Evolutionary conservation across 2,329 filamentous ascomycete species (phyloP).

Genomic region (Fusarium hainanense): DNA sequence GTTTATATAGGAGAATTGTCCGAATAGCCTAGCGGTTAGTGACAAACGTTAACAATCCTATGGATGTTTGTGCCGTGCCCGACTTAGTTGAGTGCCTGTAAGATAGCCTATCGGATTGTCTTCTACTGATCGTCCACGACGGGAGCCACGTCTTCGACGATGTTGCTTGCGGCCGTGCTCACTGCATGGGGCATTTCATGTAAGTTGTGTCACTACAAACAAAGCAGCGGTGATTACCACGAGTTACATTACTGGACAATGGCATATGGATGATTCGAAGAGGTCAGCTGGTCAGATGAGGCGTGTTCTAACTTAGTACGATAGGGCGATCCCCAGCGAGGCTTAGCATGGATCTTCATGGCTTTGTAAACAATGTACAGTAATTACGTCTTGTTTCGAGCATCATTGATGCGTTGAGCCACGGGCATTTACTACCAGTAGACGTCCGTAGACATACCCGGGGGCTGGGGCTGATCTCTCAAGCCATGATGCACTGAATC

Average conservation of each 20-base stretch:
- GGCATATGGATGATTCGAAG: slow-evolving; percentile 4
- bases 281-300: slow-evolving; percentile 39
- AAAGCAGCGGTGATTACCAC: slow-evolving; percentile 6
- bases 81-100: not conserved
- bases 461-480: slow-evolving; percentile 6
- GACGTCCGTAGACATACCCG: not conserved
- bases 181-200: slow-evolving; percentile 14
- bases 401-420: slow-evolving; percentile 14
- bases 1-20: slow-evolving; percentile 31
- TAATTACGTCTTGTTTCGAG: not conserved
- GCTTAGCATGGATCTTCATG: slow-evolving; percentile 25
- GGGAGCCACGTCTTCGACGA: slow-evolving; percentile 27
- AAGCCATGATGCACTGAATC: slow-evolving; percentile 27
- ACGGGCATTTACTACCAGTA: slow-evolving; percentile 7
- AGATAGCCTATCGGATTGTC: slow-evolving; percentile 23
- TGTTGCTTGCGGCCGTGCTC: slow-evolving; percentile 26
- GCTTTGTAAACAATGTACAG: slow-evolving; percentile 11
- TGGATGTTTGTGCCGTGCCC: not conserved
- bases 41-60: slow-evolving; percentile 8
- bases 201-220: slow-evolving; percentile 38
- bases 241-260: slow-evolving; percentile 28
- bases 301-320: slow-evolving; percentile 18
- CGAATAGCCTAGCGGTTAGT: not conserved
- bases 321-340: slow-evolving; percentile 25
- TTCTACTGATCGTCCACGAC: not conserved